Percentiles rank a stretch among this genome's conserved stretches.
phyloP scores from a whole-genome alignment of 257 asterid genomes.

The Plantago major region DNA sequence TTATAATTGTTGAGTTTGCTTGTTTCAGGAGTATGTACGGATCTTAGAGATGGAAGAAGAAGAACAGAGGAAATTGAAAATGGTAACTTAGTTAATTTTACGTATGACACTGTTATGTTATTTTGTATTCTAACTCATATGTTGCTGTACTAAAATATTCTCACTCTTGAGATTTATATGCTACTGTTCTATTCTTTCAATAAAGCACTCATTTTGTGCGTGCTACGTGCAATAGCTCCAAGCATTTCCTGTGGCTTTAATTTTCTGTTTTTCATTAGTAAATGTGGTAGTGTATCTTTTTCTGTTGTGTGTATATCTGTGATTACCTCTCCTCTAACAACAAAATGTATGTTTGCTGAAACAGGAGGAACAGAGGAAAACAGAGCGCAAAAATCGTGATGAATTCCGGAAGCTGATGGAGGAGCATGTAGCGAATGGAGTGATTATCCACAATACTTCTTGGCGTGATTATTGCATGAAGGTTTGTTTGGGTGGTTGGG shows the following conservation, averaged over 20 bases:
- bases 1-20: slow-evolving; percentile 27
- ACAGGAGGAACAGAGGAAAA: slow-evolving; percentile 82
- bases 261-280: neutral
- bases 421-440: slow-evolving; percentile 72
- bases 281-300: neutral
- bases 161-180: neutral
- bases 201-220: neutral
- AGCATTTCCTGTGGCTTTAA: neutral
- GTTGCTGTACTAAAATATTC: no score
- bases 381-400: slow-evolving; percentile 90
- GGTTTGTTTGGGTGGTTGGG: slow-evolving; percentile 37
- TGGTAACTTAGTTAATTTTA: slow-evolving; percentile 39
- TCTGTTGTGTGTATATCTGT: neutral
- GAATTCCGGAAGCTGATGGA: slow-evolving; percentile 95
- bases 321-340: neutral
- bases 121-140: neutral
- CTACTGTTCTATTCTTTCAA: neutral
- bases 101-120: slow-evolving; percentile 10
- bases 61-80: slow-evolving; percentile 67
- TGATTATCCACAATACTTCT: slow-evolving; percentile 55
- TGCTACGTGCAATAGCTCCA: neutral
- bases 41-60: slow-evolving; percentile 94
- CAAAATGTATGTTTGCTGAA: slow-evolving; percentile 15
- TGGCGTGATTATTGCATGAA: slow-evolving; percentile 92
- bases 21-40: slow-evolving; percentile 76